These are phyloP conservation scores for Coemansia sp. DNA, from an alignment of 192 early-diverging fungal species.

Conservation along the genomic window DNA sequence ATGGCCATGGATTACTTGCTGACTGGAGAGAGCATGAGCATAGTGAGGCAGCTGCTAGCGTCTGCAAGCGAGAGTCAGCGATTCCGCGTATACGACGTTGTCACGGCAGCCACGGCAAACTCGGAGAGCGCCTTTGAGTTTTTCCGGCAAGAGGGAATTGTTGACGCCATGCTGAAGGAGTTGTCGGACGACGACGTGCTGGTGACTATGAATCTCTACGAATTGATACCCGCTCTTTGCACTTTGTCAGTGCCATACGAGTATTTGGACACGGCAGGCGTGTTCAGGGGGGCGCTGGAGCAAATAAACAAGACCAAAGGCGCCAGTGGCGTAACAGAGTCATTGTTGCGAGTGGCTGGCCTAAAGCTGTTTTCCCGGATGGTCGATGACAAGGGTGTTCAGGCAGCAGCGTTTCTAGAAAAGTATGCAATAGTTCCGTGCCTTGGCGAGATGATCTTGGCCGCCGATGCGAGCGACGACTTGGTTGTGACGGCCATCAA, in stretches of 20 bases:
- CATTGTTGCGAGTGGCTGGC: conserved; percentile 19
- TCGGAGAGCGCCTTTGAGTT: conserved; percentile 27
- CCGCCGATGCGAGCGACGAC: conserved; percentile 9
- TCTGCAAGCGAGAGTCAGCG: conserved; percentile 27
- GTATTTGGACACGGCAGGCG: conserved; percentile 20
- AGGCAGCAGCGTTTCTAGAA: conserved; percentile 17
- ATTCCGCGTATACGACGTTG: conserved; percentile 48
- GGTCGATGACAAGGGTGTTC: conserved; percentile 21
- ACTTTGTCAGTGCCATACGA: conserved; percentile 11
- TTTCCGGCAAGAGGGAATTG: conserved; percentile 28
- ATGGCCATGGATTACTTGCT: conserved; percentile 34
- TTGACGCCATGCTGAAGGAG: conserved; percentile 29
- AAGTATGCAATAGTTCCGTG: conserved; percentile 24
- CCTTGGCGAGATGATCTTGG: conserved; percentile 18
- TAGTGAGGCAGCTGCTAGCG: conserved; percentile 13
- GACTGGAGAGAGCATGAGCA: conserved; percentile 13
- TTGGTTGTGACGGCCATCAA: conserved; percentile 22
- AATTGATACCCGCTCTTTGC: conserved; percentile 28
- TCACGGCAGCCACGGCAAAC: conserved; percentile 9
- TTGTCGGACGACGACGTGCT: conserved; percentile 25
- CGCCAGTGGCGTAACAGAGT: conserved; percentile 14
- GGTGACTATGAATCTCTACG: conserved; percentile 37
- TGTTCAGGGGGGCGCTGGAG: conserved; percentile 20
- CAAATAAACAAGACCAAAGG: conserved; percentile 6
- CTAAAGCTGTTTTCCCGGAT: conserved; percentile 44